Base-by-base conservation (phyloP, 108 stramenopile genomes). In the Nitzschia putrida region DNA sequence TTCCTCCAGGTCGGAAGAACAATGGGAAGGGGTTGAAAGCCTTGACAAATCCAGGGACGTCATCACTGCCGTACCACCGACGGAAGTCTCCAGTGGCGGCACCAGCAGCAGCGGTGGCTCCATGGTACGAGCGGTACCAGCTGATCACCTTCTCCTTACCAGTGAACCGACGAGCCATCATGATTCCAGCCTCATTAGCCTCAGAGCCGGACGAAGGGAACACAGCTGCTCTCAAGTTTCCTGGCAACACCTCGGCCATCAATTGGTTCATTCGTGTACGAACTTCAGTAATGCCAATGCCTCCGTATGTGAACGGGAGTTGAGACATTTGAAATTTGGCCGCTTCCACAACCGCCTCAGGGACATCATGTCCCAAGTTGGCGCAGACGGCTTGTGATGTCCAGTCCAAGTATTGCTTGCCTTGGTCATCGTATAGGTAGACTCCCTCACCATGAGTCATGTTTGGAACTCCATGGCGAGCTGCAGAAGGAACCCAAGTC, bases 181-280 rank as follows among this genome's bases (percentile, higher is more conserved):
- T 96, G 70, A 98, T 92, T 18, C 93, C 96, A 7, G 91, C 98
- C 83, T 98, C 98, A 66, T 96, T 97, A 41, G 96, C 95, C 68
- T 98, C 98, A 6, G 94, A 94, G 3, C 98, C 98, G 6, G 87
- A 89, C 73, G 92, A 92, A 58, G 96, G 97, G 82, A 95, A 98
- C 80, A 98, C 96, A 24, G 87, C 98, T 25, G 82, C 81, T 61
- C 67, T 65, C 43, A 88, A 61, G 40, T 84, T 76, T 22, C 78
- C 84, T 4, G 88, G 84, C 14, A 86, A 67, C 47, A 86, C 50
- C 59, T 83, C 82, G 16, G 70, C 42, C 83, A 88, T 83, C 68
- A 88, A 73, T 57, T 78, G 79, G 58, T 79, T 77, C 55, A 85
- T 16, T 7, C 83, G 68, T 34, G 78, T 74, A 8, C 84, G 73